phyloP scores from a whole-genome alignment of 805 yeast genomes.

The Saccharomycopsis microspora region DNA sequence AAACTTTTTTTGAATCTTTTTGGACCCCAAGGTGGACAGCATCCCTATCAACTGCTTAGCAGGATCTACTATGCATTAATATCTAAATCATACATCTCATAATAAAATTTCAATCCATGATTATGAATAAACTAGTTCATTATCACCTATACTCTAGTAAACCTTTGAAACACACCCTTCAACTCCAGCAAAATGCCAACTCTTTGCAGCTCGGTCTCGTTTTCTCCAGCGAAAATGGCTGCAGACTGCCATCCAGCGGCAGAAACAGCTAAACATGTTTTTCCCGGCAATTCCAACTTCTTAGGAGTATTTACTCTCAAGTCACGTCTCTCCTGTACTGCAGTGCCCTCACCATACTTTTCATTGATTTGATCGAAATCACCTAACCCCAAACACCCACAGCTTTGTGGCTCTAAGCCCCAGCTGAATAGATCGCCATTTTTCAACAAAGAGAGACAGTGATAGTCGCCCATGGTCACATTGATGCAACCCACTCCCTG shows the following conservation, averaged over 20 bases:
- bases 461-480: constrained; percentile 64
- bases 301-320: constrained; percentile 29
- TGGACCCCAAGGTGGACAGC: too few species aligned
- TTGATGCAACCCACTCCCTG: constrained; percentile 40
- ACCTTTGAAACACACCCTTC: too few species aligned
- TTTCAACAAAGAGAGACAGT: constrained; percentile 47
- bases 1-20: too few species aligned
- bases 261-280: constrained; percentile 45
- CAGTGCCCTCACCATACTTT: constrained; percentile 19
- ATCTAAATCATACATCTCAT: too few species aligned
- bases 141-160: too few species aligned
- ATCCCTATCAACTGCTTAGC: too few species aligned
- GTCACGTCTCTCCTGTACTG: constrained; percentile 24
- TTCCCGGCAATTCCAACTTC: constrained; percentile 23
- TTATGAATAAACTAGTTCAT: too few species aligned
- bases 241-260: constrained; percentile 80
- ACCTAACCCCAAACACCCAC: constrained; percentile 71
- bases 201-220: too few species aligned
- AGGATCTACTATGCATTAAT: too few species aligned
- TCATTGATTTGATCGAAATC: constrained; percentile 15
- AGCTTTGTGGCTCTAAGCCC: constrained; percentile 52
- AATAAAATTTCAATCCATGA: too few species aligned
- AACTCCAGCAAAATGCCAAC: too few species aligned
- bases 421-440: constrained; percentile 49
- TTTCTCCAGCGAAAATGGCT: constrained; percentile 33